phyloP scores from a whole-genome alignment of 2,329 filamentous ascomycete genomes.

The Colletotrichum neosansevieriae region DNA sequence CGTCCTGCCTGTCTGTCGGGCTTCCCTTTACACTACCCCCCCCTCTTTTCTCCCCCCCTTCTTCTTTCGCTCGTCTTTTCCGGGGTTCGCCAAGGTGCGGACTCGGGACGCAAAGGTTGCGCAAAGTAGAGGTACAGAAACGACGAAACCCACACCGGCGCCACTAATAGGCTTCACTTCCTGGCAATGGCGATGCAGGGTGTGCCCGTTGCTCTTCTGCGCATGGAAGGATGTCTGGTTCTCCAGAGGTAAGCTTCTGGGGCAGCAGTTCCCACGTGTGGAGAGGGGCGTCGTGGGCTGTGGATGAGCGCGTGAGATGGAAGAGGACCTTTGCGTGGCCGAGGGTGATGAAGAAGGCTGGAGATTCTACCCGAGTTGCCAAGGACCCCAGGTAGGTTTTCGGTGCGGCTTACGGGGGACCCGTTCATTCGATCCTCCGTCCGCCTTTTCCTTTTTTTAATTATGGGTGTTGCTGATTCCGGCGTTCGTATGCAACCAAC shows the following conservation, averaged over 20 bases:
- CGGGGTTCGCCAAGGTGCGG: slow-evolving; percentile 28
- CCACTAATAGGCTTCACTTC: slow-evolving; percentile 36
- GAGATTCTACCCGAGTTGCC: slow-evolving; percentile 2
- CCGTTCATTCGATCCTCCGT: slow-evolving; percentile 29
- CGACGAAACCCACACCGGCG: slow-evolving; percentile 28
- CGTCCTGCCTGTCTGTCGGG: background rate
- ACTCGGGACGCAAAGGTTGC: slow-evolving; percentile 20
- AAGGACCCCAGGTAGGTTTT: slow-evolving; percentile 28
- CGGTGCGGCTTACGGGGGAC: slow-evolving; percentile 24
- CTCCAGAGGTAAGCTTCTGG: slow-evolving; percentile 38
- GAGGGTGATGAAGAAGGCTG: slow-evolving; percentile 11
- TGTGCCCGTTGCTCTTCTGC: background rate
- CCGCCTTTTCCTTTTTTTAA: slow-evolving; percentile 5
- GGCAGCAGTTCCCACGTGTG: slow-evolving; percentile 25
- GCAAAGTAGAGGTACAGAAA: slow-evolving; percentile 30
- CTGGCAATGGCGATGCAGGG: slow-evolving; percentile 14
- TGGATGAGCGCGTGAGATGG: slow-evolving; percentile 21
- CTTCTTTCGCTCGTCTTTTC: slow-evolving; percentile 22
- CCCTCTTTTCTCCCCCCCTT: slow-evolving; percentile 26
- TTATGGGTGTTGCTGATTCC: slow-evolving; percentile 7
- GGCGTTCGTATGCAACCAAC: background rate
- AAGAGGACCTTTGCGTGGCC: slow-evolving; percentile 1
- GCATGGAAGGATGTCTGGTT: slow-evolving; percentile 19
- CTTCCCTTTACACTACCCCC: background rate
- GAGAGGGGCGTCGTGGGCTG: slow-evolving; percentile 9